Base-by-base conservation (phyloP, 2,329 filamentous ascomycete species). In the Ceratocystis cacaofunesta region DNA sequence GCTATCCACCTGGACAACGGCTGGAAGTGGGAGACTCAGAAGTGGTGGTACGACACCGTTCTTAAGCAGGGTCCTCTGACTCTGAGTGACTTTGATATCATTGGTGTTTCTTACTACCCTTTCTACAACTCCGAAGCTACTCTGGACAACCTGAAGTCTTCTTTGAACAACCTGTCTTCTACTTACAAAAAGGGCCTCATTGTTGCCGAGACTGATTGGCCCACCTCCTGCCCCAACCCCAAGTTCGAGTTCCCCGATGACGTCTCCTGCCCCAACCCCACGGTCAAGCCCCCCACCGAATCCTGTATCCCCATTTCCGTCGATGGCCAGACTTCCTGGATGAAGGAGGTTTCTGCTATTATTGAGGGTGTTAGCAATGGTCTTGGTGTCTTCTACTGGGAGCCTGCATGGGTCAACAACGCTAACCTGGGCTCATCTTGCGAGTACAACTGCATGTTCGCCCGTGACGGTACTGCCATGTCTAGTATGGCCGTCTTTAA, bases 1-100 rank as follows among this genome's bases (percentile, higher is more conserved):
- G 85, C 90, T 84, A 82, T 90, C 50, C 87, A 90, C 70, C 78
- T 89, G 2, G 86, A 90, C 72, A 86, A 88, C 70, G 87, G 87
- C n/a, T 90, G 86, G 85, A 80, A 86, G 68, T 88, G 82, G 84
- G 77, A 74, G 2, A 80, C 81, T 2, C 86, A 89, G 71, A 75
- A 86, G 68, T 85, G 79, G 76, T 88, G 82, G 73, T 90, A 89
- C 74, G 79, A 79, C 28, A 77, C 76, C 2, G 79, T 86, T 0
- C 76, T 87, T 0, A 76, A 72, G 6, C 74, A 76, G 28, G 84
- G 81, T 77, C 0, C 66, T 15, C 75, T 86, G 2, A 71, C 73
- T 2, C 70, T 75, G 0, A 74, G 75, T 4, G 85, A 88, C 69
- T 89, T 85, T 67, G 87, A 90, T 72, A 79, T 86, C 69, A 87